Conservation (phyloP, 169 alveolate genomes). For the Perkinsus marinus region DNA sequence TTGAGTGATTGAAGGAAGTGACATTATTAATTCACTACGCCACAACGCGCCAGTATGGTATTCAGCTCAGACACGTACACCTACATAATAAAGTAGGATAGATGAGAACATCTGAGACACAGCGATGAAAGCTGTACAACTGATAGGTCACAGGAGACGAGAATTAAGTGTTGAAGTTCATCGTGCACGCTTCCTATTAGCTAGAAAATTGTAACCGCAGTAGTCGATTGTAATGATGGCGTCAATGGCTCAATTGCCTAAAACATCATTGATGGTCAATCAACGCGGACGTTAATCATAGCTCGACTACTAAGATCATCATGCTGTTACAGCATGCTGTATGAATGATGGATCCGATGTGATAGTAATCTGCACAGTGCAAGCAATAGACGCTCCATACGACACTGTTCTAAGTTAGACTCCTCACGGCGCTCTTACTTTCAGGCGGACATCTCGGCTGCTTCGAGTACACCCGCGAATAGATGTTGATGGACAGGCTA, state of each 20-base stretch:
- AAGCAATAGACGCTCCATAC: not conserved
- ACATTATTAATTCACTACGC: not conserved
- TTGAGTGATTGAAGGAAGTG: not conserved
- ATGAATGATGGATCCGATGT: not conserved
- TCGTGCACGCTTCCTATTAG: not conserved
- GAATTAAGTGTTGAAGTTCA: too few species aligned
- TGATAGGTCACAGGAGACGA: too few species aligned
- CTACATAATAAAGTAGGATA: not conserved
- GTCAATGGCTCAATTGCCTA: too few species aligned
- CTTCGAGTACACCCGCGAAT: too few species aligned
- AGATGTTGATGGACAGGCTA: slow-evolving; percentile 71
- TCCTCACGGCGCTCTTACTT: not conserved
- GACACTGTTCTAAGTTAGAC: too few species aligned
- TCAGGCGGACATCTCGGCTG: slow-evolving; percentile 14
- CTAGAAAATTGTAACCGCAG: not conserved
- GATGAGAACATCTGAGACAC: not conserved
- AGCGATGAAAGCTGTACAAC: not conserved
- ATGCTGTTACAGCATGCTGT: too few species aligned
- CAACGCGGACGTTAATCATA: not conserved
- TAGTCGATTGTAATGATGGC: too few species aligned
- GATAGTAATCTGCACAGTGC: not conserved
- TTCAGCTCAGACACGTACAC: not conserved
- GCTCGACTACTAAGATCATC: not conserved
- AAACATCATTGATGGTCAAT: too few species aligned
- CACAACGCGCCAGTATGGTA: not conserved